phyloP scores from a whole-genome alignment of 179 eudicot species.

The Spinacia oleracea region DNA sequence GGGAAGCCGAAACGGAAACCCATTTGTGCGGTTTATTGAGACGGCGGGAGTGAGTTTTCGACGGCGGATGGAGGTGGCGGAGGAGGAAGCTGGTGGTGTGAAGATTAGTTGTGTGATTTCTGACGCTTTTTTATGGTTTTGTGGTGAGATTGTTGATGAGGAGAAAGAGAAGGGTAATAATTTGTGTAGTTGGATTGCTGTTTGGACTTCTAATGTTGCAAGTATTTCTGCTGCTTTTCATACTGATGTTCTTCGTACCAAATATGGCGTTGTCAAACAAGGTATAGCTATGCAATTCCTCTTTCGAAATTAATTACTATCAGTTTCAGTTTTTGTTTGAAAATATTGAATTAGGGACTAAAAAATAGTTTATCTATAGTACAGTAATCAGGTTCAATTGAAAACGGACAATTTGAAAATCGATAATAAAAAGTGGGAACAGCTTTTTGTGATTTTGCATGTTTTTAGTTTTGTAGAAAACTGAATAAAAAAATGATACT shows the following conservation, averaged over 20 bases:
- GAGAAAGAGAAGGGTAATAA: no score
- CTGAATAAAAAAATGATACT: no score
- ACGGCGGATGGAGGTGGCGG: slow-evolving; percentile 40
- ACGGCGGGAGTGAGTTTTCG: slow-evolving; percentile 31
- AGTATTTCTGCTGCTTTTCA: slow-evolving; percentile 50
- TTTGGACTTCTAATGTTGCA: slow-evolving; percentile 50
- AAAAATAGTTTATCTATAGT: no score
- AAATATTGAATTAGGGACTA: no score
- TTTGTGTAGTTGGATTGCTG: slow-evolving; percentile 61
- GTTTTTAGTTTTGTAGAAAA: no score
- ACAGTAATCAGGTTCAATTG: no score
- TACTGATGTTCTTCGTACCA: slow-evolving; percentile 44
- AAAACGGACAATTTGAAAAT: no score
- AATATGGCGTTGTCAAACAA: slow-evolving; percentile 10
- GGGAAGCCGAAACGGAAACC: slow-evolving; percentile 4
- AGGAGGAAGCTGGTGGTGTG: slow-evolving; percentile 43
- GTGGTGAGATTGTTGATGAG: slow-evolving; percentile 50
- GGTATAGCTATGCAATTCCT: slow-evolving; percentile 21
- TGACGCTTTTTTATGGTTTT: slow-evolving; percentile 68
- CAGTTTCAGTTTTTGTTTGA: no score
- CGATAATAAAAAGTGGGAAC: no score
- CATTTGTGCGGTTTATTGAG: slow-evolving; percentile 33
- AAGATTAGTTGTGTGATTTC: slow-evolving; percentile 43
- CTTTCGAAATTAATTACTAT: no score
- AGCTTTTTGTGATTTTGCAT: no score